Base-by-base conservation (phyloP, 306 rosid species). In the Vigna nakashimae region DNA sequence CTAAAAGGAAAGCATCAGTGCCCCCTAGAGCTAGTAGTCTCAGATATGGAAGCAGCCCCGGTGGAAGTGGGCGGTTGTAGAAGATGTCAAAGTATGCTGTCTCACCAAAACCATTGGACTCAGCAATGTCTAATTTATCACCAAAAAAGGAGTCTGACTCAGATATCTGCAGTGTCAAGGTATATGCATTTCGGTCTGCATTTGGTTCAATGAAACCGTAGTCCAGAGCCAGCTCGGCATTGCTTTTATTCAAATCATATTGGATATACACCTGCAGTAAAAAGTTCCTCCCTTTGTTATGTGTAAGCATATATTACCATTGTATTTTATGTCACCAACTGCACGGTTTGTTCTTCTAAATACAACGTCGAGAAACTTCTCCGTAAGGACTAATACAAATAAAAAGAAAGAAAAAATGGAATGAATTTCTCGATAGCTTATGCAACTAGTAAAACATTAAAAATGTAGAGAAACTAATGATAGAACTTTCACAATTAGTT, bases 221-320 rank as follows among this genome's bases (percentile, higher is more conserved):
- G 84, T 92, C 99, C 78, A 95, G 73, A 78, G 99, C 99, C 77
- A 91, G 80, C 78, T 95, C 99, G 1, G 98, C 99, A 40, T 91
- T 95, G 92, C 96, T 92, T 87, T 95, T 95, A 51, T 86, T 91
- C 45, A 88, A 57, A 69, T 92, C 99, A 72, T 95, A 95, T 69
- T 95, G 98, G 82, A 95, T 95, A 65, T 78, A 86, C 58, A 95
- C 84, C 98, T 95, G 90, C 86, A 71, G 70, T 18, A 38, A 69
- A 53, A 75, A 24, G 9, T 57, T 69, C 16, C 58, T 60, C 66
- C 43, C 78, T 46, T 64, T 73, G 32, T 58, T 17, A 71, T 16
- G 49, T 72, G 50, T 18, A 15, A 28, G 3, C 3, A 30, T 30
- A 26, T 26, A 15, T 60, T 58, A 58, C 46, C 46, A 46, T 46